A percentile compares a stretch with the other conserved stretches of the same genome.
Conservation (phyloP, 345 rosid genomes). For the Corchorus olitorius region DNA sequence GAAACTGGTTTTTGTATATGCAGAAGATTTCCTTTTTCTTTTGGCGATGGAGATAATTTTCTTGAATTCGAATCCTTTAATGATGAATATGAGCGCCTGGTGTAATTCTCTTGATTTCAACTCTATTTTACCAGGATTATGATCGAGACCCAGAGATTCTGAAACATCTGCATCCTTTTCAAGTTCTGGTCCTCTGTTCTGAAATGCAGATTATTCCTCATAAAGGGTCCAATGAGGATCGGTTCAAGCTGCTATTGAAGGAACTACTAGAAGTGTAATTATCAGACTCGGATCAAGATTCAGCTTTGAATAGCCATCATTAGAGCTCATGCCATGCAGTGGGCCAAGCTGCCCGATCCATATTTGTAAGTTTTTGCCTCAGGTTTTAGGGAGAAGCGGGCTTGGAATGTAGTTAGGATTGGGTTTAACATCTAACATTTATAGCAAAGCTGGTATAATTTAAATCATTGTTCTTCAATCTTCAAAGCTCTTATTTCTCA, state of each 20-base stretch:
- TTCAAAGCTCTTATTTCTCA: background rate
- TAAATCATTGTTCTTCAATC: background rate
- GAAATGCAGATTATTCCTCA: constrained; percentile 53
- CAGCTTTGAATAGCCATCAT: background rate
- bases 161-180: constrained; percentile 46
- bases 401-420: background rate
- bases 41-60: background rate
- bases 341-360: background rate
- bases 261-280: constrained; percentile 17
- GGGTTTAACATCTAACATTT: background rate
- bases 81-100: background rate
- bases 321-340: background rate
- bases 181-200: constrained; percentile 62
- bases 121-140: constrained; percentile 52
- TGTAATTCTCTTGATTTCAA: background rate
- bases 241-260: constrained; percentile 46
- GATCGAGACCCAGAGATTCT: constrained; percentile 73
- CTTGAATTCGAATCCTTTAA: background rate
- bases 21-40: background rate
- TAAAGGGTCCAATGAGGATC: constrained; percentile 35
- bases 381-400: background rate
- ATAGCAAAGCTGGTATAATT: too few relatives aligned
- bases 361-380: background rate
- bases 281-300: background rate
- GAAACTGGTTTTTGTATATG: constrained; percentile 3